A percentile compares a stretch with the other conserved stretches of the same genome.
Evolutionary conservation across 768 basidiomycete genomes (phyloP).

Genomic region (Rhodosporidiobolus odoratus): DNA sequence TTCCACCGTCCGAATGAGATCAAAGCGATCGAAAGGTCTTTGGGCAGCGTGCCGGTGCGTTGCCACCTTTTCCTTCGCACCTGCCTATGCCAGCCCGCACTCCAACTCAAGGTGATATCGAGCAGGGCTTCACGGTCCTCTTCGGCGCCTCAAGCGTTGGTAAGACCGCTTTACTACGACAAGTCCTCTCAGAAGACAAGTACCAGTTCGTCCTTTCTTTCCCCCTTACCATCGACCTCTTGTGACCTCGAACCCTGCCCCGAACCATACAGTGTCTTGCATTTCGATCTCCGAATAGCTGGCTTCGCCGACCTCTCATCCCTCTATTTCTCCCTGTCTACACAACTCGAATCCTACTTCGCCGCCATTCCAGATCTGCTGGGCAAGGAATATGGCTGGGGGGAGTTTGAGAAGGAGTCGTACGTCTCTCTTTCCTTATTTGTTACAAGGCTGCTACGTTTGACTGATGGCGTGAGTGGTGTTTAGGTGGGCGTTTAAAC

Average conservation of each 20-base stretch:
- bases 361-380: conserved; percentile 59
- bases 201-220: conserved; percentile 52
- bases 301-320: conserved; percentile 76
- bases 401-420: conserved; percentile 65
- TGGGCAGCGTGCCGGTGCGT: conserved; percentile 56
- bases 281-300: conserved; percentile 55
- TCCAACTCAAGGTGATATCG: not conserved
- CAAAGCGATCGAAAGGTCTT: conserved; percentile 59
- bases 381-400: conserved; percentile 54
- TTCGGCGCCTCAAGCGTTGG: conserved; percentile 55
- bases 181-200: conserved; percentile 62
- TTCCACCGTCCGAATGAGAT: conserved; percentile 64
- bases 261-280: conserved; percentile 4
- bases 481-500: conserved; percentile 51
- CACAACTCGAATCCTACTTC: conserved; percentile 77
- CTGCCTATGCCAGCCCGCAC: not conserved
- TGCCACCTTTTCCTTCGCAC: not conserved
- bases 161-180: conserved; percentile 75
- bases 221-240: conserved; percentile 65
- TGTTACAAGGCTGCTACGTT: not conserved
- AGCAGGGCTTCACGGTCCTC: conserved; percentile 14
- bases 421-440: conserved; percentile 48
- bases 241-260: not conserved
- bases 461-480: not conserved
- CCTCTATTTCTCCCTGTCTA: conserved; percentile 66